Evolutionary conservation across 2,329 filamentous ascomycete genomes (phyloP).

Genomic region (Xylariomycetidae sp.): DNA sequence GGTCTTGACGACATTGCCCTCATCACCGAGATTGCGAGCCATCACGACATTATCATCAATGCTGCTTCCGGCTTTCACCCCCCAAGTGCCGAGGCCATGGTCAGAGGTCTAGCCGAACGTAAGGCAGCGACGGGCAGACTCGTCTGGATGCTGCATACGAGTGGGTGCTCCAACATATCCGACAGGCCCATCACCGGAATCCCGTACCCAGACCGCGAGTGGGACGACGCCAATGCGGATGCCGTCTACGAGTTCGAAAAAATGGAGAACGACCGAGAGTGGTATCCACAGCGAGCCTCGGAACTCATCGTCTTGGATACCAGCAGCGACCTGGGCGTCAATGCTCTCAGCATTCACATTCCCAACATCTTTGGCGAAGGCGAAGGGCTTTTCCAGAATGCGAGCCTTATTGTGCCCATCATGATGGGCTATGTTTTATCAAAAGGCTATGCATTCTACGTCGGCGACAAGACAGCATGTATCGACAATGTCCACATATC

Average conservation of each 20-base stretch:
- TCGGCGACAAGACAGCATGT: slow-evolving; percentile 34
- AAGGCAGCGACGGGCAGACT: slow-evolving; percentile 25
- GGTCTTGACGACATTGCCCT: slow-evolving; percentile 19
- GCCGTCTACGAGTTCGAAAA: slow-evolving; percentile 39
- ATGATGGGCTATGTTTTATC: slow-evolving; percentile 9
- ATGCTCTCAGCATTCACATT: slow-evolving; percentile 40
- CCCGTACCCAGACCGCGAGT: slow-evolving; percentile 13
- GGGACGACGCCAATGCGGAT: slow-evolving; percentile 38
- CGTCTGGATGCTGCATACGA: slow-evolving; percentile 37
- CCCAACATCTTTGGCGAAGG: slow-evolving; percentile 44
- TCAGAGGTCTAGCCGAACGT: slow-evolving; percentile 36
- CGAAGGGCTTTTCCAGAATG: slow-evolving; percentile 35
- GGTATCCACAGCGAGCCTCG: slow-evolving; percentile 38
- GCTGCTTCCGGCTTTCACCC: slow-evolving; percentile 35
- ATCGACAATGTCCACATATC: slow-evolving; percentile 42
- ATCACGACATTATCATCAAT: slow-evolving; percentile 36
- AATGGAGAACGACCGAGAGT: slow-evolving; percentile 28
- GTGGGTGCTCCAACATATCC: slow-evolving; percentile 38
- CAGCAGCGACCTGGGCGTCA: slow-evolving; percentile 34
- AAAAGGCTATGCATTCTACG: slow-evolving; percentile 23
- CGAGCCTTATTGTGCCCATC: slow-evolving; percentile 33
- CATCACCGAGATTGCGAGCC: slow-evolving; percentile 10
- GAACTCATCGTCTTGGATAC: slow-evolving; percentile 38
- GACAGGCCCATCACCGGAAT: slow-evolving; percentile 34
- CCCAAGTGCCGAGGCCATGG: slow-evolving; percentile 32